Evolutionary conservation across 768 basidiomycete species (phyloP).

Genomic region (Xanthoconium purpureum): DNA sequence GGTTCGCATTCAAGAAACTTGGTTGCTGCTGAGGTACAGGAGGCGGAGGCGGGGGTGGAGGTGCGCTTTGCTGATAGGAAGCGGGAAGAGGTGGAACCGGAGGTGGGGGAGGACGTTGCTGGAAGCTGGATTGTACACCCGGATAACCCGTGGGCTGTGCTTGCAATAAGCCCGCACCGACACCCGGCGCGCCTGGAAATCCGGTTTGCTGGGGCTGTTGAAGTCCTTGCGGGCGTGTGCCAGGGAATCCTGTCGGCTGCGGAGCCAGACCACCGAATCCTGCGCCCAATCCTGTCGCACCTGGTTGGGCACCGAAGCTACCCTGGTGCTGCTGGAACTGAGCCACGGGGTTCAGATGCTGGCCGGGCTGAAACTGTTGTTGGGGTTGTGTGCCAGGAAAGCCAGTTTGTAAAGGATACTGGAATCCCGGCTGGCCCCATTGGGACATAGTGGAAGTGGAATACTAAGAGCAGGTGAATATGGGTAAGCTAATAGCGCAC

Average conservation of each 20-base stretch:
- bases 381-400: slow-evolving; percentile 49
- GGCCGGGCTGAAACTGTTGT: slow-evolving; percentile 39
- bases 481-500: not conserved
- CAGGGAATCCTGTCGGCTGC: slow-evolving; percentile 59
- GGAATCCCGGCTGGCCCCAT: slow-evolving; percentile 69
- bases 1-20: slow-evolving; percentile 58
- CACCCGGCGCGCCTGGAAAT: slow-evolving; percentile 36
- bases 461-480: not conserved
- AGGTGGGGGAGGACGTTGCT: slow-evolving; percentile 44
- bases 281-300: slow-evolving; percentile 30
- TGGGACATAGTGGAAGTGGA: slow-evolving; percentile 57
- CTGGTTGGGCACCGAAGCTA: slow-evolving; percentile 27
- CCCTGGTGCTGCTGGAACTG: slow-evolving; percentile 45
- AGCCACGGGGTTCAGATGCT: slow-evolving; percentile 25
- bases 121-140: slow-evolving; percentile 18
- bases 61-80: slow-evolving; percentile 54
- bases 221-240: slow-evolving; percentile 38
- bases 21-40: slow-evolving; percentile 37
- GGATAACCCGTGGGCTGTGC: slow-evolving; percentile 52
- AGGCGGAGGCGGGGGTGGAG: slow-evolving; percentile 34
- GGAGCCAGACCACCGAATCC: slow-evolving; percentile 45
- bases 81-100: slow-evolving; percentile 64
- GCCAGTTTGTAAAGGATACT: slow-evolving; percentile 75
- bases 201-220: slow-evolving; percentile 45
- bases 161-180: slow-evolving; percentile 38